These are phyloP conservation scores for Phylloporus rhodoxanthus DNA, from an alignment of 768 basidiomycete species.

Conservation along the genomic window DNA sequence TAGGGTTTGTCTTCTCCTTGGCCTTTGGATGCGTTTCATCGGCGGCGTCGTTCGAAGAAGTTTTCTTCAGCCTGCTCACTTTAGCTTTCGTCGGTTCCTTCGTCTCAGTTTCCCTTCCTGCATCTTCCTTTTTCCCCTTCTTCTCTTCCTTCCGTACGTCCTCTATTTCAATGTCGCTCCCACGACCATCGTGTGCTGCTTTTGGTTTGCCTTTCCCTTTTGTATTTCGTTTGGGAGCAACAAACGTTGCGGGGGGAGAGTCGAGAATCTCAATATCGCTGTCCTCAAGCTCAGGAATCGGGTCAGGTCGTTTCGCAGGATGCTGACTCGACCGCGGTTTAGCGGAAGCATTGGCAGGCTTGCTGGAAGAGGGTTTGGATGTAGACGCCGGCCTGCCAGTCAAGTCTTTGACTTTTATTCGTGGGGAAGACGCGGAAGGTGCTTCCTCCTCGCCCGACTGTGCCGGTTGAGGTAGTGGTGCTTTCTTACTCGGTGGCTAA, in stretches of 20 bases:
- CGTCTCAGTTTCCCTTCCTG: conserved; percentile 16
- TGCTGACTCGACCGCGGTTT: conserved; percentile 23
- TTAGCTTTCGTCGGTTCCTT: conserved; percentile 29
- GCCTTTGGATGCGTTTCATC: conserved; percentile 11
- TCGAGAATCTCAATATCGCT: conserved; percentile 30
- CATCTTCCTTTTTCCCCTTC: conserved; percentile 14
- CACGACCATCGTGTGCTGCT: conserved; percentile 15
- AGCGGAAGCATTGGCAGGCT: conserved; percentile 13
- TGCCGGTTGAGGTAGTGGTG: conserved; percentile 3
- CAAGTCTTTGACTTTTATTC: conserved; percentile 14
- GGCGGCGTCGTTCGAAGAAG: conserved; percentile 14
- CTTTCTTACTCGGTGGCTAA: conserved; percentile 14
- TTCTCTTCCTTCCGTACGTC: conserved; percentile 29
- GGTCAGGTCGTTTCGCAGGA: conserved; percentile 11
- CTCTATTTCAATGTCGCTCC: conserved; percentile 14
- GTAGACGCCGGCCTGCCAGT: conserved; percentile 8
- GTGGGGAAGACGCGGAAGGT: conserved; percentile 5
- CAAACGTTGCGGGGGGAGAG: conserved; percentile 6
- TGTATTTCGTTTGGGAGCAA: conserved; percentile 19
- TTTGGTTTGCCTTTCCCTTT: conserved; percentile 40
- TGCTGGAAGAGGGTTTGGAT: conserved; percentile 17
- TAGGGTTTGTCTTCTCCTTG: conserved; percentile 14
- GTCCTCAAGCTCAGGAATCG: conserved; percentile 18
- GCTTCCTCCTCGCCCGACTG: conserved; percentile 20
- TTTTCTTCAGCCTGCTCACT: conserved; percentile 21